Evolutionary conservation across 768 basidiomycete genomes (phyloP), one percentile per base, ranked within the genome.

Genomic region (Amanita rubescens): DNA sequence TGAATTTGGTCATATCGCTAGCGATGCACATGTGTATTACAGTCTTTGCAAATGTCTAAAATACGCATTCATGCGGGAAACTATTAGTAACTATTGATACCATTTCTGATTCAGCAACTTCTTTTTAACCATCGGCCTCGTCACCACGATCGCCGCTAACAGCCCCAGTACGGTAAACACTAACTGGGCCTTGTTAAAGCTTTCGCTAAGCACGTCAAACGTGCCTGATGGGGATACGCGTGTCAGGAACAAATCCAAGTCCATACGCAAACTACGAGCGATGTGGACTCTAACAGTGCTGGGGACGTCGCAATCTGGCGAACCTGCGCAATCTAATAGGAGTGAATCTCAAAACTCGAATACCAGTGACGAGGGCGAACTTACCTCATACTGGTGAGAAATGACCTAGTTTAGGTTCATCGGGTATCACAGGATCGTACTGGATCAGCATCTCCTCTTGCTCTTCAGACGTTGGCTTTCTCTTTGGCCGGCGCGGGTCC

Each of bases 141-240:
- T 84, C 34, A 94, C 65, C n/a, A 82, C 65, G 57, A 96, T 90
- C n/a, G 85, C 94, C 5, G 80, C 61, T 2, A 73, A 76, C 55
- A 98, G 66, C 0, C 79, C 91, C 0, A 71, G 67, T 32, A 95
- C 81, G 1, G 93, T 97, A 25, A 93, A 68, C 57, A 94, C 81
- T 20, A 98, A 75, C 67, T 98, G 95, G 1, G 72, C 75, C 73
- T 97, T 96, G 73, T 97, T 97, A 69, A 98, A 98, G 62, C 75
- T 84, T 66, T 94, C 88, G 60, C 80, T 90, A 7, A 98, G 78
- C 22, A 96, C 84, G 63, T 98, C 95, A 61, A 98, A 98, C 17
- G 92, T 91, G 37, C 81, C 83, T 10, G 91, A 94, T 1, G 94
- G 92, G 35, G 89, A 79, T 3, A 90, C 77, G 14, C 92, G 80